phyloP scores from a whole-genome alignment of 768 basidiomycete species.

The Pleurotus giganteus region DNA sequence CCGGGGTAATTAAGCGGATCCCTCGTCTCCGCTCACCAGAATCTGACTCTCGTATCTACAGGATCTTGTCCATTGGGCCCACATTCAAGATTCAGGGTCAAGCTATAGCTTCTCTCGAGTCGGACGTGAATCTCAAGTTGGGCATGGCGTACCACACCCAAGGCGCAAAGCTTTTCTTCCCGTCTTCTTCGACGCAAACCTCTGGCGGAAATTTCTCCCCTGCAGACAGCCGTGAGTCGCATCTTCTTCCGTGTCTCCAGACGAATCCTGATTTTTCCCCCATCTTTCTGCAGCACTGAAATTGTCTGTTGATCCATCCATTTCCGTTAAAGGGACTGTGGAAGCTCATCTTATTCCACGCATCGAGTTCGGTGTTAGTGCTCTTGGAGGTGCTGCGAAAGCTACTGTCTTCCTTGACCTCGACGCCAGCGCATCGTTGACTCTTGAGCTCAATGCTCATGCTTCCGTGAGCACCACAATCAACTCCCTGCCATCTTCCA shows the following conservation, averaged over 20 bases:
- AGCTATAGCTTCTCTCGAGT: slow-evolving; percentile 24
- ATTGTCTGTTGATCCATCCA: slow-evolving; percentile 29
- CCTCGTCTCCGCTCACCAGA: neutral
- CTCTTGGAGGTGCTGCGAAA: slow-evolving; percentile 14
- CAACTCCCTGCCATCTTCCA: too few relatives aligned
- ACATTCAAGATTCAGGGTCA: slow-evolving; percentile 32
- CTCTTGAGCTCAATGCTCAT: slow-evolving; percentile 16
- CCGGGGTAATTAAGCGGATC: slow-evolving; percentile 22
- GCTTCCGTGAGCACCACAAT: slow-evolving; percentile 11
- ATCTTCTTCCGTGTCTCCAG: neutral
- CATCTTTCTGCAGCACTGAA: slow-evolving; percentile 20
- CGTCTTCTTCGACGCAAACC: slow-evolving; percentile 20
- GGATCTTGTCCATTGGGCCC: slow-evolving; percentile 38
- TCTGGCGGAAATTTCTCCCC: slow-evolving; percentile 24
- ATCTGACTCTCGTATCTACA: slow-evolving; percentile 7
- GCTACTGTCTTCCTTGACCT: slow-evolving; percentile 20
- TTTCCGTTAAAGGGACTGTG: slow-evolving; percentile 23
- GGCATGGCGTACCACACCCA: slow-evolving; percentile 29
- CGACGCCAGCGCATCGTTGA: slow-evolving; percentile 27
- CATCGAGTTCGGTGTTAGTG: slow-evolving; percentile 2
- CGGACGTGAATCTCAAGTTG: slow-evolving; percentile 29
- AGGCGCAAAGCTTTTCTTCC: slow-evolving; percentile 35
- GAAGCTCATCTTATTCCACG: slow-evolving; percentile 34
- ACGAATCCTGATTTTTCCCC: neutral
- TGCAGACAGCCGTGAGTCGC: slow-evolving; percentile 27